Conservation (phyloP, 2,329 filamentous ascomycete species). For the Didymella sp. region DNA sequence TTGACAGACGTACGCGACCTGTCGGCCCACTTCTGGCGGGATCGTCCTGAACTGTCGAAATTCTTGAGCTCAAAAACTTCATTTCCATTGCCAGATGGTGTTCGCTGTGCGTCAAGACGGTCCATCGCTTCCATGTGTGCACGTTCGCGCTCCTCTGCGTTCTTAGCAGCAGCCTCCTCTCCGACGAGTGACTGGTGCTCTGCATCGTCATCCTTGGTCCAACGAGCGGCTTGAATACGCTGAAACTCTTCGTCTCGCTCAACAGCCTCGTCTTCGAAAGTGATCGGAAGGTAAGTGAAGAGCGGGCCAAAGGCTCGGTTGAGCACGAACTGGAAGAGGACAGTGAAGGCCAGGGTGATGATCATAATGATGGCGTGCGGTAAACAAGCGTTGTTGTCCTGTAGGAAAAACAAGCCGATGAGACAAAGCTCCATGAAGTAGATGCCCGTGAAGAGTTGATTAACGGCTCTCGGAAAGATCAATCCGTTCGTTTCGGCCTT, state of each 20-base stretch:
- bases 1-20: slow-evolving; percentile 40
- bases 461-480: slow-evolving; percentile 89
- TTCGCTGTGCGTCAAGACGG: slow-evolving; percentile 20
- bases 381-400: slow-evolving; percentile 69
- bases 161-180: slow-evolving; percentile 38
- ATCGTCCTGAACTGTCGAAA: slow-evolving; percentile 34
- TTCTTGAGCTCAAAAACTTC: slow-evolving; percentile 41
- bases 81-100: not conserved
- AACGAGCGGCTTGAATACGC: slow-evolving; percentile 73
- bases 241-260: slow-evolving; percentile 90
- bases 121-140: slow-evolving; percentile 41
- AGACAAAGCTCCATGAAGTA: slow-evolving; percentile 95
- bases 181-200: slow-evolving; percentile 52
- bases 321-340: slow-evolving; percentile 78
- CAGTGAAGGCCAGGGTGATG: slow-evolving; percentile 72
- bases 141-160: slow-evolving; percentile 43
- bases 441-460: slow-evolving; percentile 91
- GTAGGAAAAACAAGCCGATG: slow-evolving; percentile 87
- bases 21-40: slow-evolving; percentile 39
- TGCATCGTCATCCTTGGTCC: slow-evolving; percentile 63
- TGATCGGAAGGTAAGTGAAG: slow-evolving; percentile 89
- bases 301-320: slow-evolving; percentile 86
- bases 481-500: slow-evolving; percentile 90
- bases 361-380: slow-evolving; percentile 88
- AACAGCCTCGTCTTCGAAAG: slow-evolving; percentile 92